Evolutionary conservation across 768 basidiomycete genomes (phyloP).

Genomic region (Calocybe cyanea): DNA sequence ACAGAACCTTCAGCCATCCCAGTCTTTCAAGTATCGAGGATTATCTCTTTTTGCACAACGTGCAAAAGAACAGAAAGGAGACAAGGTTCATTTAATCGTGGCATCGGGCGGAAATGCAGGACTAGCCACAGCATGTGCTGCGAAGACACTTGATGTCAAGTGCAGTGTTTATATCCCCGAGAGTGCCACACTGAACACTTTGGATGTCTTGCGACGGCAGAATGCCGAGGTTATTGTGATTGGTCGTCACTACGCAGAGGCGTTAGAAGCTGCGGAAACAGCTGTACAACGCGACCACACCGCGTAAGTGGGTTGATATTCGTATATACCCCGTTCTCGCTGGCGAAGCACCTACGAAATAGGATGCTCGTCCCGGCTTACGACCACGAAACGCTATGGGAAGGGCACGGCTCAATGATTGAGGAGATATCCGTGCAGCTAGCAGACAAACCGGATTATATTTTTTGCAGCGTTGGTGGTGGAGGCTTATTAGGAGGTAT

Average conservation of each 20-base stretch:
- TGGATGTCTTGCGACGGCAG: conserved; percentile 47
- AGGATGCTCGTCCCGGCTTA: conserved; percentile 73
- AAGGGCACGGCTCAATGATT: conserved; percentile 75
- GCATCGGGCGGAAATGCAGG: conserved; percentile 85
- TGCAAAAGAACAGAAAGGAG: conserved; percentile 47
- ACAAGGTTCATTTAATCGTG: conserved; percentile 55
- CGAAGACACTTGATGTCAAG: conserved; percentile 46
- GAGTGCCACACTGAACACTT: conserved; percentile 43
- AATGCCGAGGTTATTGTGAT: conserved; percentile 55
- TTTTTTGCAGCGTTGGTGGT: conserved; percentile 78
- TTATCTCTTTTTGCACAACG: conserved; percentile 59
- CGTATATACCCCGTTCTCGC: neutral
- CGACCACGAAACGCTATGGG: conserved; percentile 66
- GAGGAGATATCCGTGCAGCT: conserved; percentile 58
- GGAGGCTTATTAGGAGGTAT: conserved; percentile 70
- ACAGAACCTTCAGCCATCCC: conserved; percentile 67
- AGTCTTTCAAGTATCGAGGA: conserved; percentile 78
- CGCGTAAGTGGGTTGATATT: conserved; percentile 47
- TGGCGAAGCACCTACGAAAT: neutral
- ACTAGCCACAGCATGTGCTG: conserved; percentile 63
- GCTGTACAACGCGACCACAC: conserved; percentile 40
- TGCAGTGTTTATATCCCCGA: conserved; percentile 70
- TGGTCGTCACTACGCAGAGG: conserved; percentile 57
- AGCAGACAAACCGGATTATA: conserved; percentile 54
- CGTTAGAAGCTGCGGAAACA: conserved; percentile 46